Percentiles rank a stretch among this genome's conserved stretches.
These are phyloP conservation scores for Pestalotiopsis sp. DNA, from an alignment of 2,329 filamentous ascomycete species.

Conservation along the genomic window DNA sequence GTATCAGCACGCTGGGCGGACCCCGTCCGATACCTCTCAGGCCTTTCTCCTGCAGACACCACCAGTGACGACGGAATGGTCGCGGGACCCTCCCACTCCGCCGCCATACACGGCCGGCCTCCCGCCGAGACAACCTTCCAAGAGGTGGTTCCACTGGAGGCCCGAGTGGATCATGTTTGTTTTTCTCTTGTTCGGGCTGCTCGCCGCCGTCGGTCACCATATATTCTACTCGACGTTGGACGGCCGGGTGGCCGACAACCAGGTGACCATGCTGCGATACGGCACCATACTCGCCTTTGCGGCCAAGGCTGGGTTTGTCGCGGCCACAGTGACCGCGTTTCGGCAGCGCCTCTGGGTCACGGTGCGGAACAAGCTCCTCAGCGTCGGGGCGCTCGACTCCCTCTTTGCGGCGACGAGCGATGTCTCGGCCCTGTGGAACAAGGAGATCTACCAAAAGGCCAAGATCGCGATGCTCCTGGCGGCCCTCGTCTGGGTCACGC, in stretches of 20 bases:
- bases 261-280: slow-evolving; percentile 40
- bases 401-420: slow-evolving; percentile 36
- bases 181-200: slow-evolving; percentile 37
- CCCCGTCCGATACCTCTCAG: slow-evolving; percentile 16
- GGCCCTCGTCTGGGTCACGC: slow-evolving; percentile 38
- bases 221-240: slow-evolving; percentile 37
- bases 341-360: slow-evolving; percentile 35
- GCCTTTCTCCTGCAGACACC: slow-evolving; percentile 19
- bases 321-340: slow-evolving; percentile 36
- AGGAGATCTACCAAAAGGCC: slow-evolving; percentile 33
- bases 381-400: slow-evolving; percentile 32
- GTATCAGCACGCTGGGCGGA: slow-evolving; percentile 19
- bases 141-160: slow-evolving; percentile 37
- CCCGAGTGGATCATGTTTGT: slow-evolving; percentile 39
- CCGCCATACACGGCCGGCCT: slow-evolving; percentile 19
- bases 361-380: slow-evolving; percentile 31
- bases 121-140: slow-evolving; percentile 7
- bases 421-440: slow-evolving; percentile 29
- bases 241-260: slow-evolving; percentile 33
- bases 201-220: slow-evolving; percentile 40
- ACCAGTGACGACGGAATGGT: slow-evolving; percentile 18
- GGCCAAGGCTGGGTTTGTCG: slow-evolving; percentile 39
- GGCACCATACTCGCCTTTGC: slow-evolving; percentile 41
- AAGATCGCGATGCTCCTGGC: slow-evolving; percentile 37
- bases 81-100: slow-evolving; percentile 21